These are phyloP conservation scores for Sinapis alba DNA, from an alignment of 441 rosid species.

Conservation along the genomic window DNA sequence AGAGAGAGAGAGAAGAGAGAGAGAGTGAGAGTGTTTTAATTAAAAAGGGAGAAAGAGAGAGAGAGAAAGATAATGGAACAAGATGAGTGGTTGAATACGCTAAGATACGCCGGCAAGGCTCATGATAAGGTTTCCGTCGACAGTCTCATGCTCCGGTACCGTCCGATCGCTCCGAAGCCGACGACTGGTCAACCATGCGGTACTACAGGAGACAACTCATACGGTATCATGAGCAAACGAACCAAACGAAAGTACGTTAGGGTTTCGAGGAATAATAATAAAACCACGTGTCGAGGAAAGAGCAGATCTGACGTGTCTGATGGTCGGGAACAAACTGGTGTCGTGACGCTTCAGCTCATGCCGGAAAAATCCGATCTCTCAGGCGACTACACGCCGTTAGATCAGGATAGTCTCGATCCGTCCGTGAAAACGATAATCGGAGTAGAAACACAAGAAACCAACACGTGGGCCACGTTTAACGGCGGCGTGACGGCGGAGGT, in stretches of 20 bases:
- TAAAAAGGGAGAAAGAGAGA: constrained; percentile 1
- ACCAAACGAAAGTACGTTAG: constrained; percentile 78
- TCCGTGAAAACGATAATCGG: constrained; percentile 27
- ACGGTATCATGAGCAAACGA: constrained; percentile 42
- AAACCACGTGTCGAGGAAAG: constrained; percentile 35
- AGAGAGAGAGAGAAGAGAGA: background rate
- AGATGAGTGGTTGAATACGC: constrained; percentile 37
- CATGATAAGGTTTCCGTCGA: constrained; percentile 53
- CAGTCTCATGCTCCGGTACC: constrained; percentile 72
- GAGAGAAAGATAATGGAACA: constrained; percentile 43
- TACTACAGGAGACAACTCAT: constrained; percentile 18
- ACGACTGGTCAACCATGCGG: constrained; percentile 35
- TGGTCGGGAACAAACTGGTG: constrained; percentile 36
- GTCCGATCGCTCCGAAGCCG: constrained; percentile 92
- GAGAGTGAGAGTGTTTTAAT: constrained; percentile 9
- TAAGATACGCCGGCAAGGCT: constrained; percentile 41
- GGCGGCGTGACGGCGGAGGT: constrained; percentile 36
- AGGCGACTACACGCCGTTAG: constrained; percentile 17
- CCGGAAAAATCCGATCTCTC: constrained; percentile 48
- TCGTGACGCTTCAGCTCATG: constrained; percentile 61
- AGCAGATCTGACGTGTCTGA: constrained; percentile 39
- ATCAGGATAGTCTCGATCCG: constrained; percentile 26
- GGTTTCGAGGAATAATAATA: constrained; percentile 57
- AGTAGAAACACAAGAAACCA: constrained; percentile 31
- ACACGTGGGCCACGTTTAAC: constrained; percentile 17